phyloP scores from a whole-genome alignment of 805 yeast species.

The Zygoascus ofunaensis region DNA sequence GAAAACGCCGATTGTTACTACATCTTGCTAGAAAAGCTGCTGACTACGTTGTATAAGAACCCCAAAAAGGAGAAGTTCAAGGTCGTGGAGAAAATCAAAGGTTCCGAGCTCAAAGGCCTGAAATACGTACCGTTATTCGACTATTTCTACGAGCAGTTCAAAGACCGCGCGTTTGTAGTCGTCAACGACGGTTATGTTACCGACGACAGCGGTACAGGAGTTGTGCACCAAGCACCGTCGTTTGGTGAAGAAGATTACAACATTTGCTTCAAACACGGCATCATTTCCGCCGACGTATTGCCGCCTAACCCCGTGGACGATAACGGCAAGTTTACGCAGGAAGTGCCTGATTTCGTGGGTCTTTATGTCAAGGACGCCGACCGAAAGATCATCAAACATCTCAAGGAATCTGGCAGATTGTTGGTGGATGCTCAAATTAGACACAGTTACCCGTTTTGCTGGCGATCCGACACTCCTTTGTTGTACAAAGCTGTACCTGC shows the following conservation, averaged over 20 bases:
- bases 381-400: slow-evolving; percentile 72
- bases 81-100: slow-evolving; percentile 70
- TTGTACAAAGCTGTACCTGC: slow-evolving; percentile 95
- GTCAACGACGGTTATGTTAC: slow-evolving; percentile 78
- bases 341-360: slow-evolving; percentile 69
- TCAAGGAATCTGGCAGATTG: slow-evolving; percentile 69
- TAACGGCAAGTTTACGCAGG: slow-evolving; percentile 70
- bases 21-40: slow-evolving; percentile 74
- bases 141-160: slow-evolving; percentile 67
- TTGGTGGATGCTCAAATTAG: slow-evolving; percentile 72
- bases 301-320: slow-evolving; percentile 97
- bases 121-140: slow-evolving; percentile 78
- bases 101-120: slow-evolving; percentile 69
- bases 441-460: slow-evolving; percentile 98
- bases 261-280: slow-evolving; percentile 66
- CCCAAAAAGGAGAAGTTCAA: slow-evolving; percentile 84
- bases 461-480: slow-evolving; percentile 99
- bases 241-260: slow-evolving; percentile 98
- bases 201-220: slow-evolving; percentile 96
- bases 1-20: slow-evolving; percentile 75
- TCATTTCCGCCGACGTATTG: slow-evolving; percentile 53
- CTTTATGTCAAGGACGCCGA: slow-evolving; percentile 94
- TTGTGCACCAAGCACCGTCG: slow-evolving; percentile 97
- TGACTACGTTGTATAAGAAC: slow-evolving; percentile 83
- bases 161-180: slow-evolving; percentile 70